Base-by-base conservation (phyloP, 805 yeast genomes). In the Suhomyces sp. region DNA sequence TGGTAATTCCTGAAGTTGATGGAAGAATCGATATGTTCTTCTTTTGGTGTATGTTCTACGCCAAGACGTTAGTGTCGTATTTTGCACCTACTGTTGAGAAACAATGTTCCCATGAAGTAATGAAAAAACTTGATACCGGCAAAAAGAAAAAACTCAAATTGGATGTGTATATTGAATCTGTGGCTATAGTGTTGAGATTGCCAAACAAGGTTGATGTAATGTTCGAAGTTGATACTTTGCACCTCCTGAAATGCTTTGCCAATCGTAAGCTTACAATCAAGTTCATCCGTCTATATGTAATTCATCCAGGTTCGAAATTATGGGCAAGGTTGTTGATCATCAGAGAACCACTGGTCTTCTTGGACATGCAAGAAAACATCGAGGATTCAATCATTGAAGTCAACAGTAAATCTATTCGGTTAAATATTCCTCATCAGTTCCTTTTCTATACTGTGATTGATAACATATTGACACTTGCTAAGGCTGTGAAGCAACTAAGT, bases 391-490 rank as follows among this genome's bases (percentile, higher is more conserved):
- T 5, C 14, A 26, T 63, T 18, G 50, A 52, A 8, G 45, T 67
- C 13, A 40, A 36, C 1, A 55, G 72, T 20, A 48, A 47, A 6
- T 60, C 63, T 7, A 65, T 77, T 46, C 72, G 80, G 35, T 53
- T 82, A 28, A 65, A 68, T 16, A 67, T 88, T 33, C 96, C 97
- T 0, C 77, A 82, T 54, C 77, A 79, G 35, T 85, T 85, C 52
- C 68, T 84, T 33, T 77, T 86, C 36, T 86, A 85, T 60, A 74
- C 80, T 16, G 72, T 90, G n/a, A 77, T 90, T 49, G 96, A 90
- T 49, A 84, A 84, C 48, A 62, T 84, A 11, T 72, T 86, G 13
- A 79, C 88, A 0, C 60, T 81, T 25, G 68, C 70, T 33, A 90
- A 90, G 54, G 72, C 87, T 0, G 54, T 81, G 9, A 75, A 73